Evolutionary conservation across 2,329 filamentous ascomycete species (phyloP).

Genomic region (Paecilomyces niveus): DNA sequence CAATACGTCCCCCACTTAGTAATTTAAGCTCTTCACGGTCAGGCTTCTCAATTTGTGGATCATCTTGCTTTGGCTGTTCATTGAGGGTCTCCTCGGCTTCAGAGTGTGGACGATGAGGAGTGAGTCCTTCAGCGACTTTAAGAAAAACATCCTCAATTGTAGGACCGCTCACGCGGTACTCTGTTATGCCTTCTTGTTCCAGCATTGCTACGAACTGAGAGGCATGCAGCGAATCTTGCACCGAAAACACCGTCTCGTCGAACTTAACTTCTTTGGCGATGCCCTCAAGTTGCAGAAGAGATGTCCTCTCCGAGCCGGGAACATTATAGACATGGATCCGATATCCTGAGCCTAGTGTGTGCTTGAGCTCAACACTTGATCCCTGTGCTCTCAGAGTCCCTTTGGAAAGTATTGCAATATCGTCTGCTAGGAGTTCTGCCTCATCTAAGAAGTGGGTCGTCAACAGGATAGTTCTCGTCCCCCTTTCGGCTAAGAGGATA

Average conservation of each 20-base stretch:
- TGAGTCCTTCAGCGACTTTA: conserved; percentile 73
- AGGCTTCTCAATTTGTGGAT: conserved; percentile 5
- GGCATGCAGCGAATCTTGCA: conserved; percentile 62
- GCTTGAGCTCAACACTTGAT: conserved; percentile 79
- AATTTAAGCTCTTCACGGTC: conserved; percentile 35
- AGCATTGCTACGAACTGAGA: conserved; percentile 64
- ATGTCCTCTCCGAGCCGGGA: conserved; percentile 41
- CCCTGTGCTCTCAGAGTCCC: conserved; percentile 75
- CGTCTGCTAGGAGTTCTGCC: conserved; percentile 80
- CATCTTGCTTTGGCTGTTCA: conserved; percentile 8
- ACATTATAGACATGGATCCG: conserved; percentile 66
- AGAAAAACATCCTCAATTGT: conserved; percentile 92
- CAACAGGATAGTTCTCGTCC: conserved; percentile 71
- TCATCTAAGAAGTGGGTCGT: conserved; percentile 95
- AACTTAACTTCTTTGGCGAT: conserved; percentile 54
- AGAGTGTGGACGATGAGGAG: conserved; percentile 12
- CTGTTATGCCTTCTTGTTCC: conserved; percentile 58
- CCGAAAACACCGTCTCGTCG: conserved; percentile 66
- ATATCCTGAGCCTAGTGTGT: conserved; percentile 75
- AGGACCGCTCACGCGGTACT: conserved; percentile 81
- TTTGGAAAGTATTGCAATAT: conserved; percentile 81
- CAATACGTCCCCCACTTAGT: conserved; percentile 61
- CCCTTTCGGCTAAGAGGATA: conserved; percentile 78
- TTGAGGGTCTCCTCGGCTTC: conserved; percentile 5
- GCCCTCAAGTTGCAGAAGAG: conserved; percentile 43